These are phyloP conservation scores for Punica granatum DNA, from an alignment of 345 rosid genomes.

Conservation along the genomic window DNA sequence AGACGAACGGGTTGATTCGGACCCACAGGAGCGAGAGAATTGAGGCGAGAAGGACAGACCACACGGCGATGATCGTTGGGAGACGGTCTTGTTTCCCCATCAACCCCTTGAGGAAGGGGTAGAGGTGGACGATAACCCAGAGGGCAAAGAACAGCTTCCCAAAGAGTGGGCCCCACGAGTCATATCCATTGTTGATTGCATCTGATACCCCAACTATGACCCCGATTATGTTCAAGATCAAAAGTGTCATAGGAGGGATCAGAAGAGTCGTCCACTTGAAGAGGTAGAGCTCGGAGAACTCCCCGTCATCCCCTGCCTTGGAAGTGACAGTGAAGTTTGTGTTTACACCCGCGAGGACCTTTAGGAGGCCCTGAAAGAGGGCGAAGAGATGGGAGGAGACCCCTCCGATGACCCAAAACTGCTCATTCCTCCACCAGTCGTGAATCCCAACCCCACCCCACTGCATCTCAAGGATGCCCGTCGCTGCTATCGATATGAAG, in stretches of 20 bases:
- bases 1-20: conserved; percentile 43
- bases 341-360: conserved; percentile 60
- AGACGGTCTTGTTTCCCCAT: conserved; percentile 52
- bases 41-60: no score
- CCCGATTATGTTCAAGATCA: conserved; percentile 48
- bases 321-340: conserved; percentile 64
- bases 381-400: conserved; percentile 63
- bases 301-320: conserved; percentile 57
- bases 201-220: conserved; percentile 50
- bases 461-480: conserved; percentile 56
- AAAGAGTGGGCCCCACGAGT: conserved; percentile 69
- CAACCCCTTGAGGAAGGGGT: no score
- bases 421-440: conserved; percentile 80
- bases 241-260: conserved; percentile 50
- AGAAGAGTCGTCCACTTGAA: conserved; percentile 62
- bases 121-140: no score
- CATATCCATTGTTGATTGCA: conserved; percentile 61
- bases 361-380: conserved; percentile 61
- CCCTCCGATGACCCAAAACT: no score
- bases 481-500: conserved; percentile 55
- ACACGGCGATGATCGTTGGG: conserved; percentile 56
- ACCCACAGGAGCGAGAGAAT: conserved; percentile 59
- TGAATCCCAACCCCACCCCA: conserved; percentile 74
- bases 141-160: no score
- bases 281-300: conserved; percentile 51